These are phyloP conservation scores for Fusarium sp. DNA, from an alignment of 2,329 filamentous ascomycete species.

Conservation along the genomic window DNA sequence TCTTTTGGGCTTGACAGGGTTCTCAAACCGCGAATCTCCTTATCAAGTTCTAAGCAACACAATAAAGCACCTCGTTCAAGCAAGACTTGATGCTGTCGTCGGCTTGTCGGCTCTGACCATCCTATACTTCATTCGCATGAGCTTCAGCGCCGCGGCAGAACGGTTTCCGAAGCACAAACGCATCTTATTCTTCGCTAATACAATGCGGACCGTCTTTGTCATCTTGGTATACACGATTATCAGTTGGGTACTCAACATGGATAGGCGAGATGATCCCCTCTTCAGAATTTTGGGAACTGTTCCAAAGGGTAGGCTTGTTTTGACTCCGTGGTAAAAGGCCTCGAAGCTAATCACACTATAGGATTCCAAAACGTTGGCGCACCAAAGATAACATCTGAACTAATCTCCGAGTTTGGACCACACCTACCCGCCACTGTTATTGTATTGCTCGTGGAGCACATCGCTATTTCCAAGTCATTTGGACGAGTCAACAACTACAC, in stretches of 20 bases:
- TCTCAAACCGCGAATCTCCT: slow-evolving; percentile 81
- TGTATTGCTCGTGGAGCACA: slow-evolving; percentile 96
- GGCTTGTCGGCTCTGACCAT: slow-evolving; percentile 84
- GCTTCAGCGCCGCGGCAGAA: slow-evolving; percentile 74
- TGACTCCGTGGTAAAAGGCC: neutral
- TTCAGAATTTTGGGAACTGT: slow-evolving; percentile 83
- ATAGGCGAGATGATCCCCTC: slow-evolving; percentile 70
- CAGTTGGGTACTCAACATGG: slow-evolving; percentile 84
- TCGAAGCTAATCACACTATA: slow-evolving; percentile 23
- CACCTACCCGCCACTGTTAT: slow-evolving; percentile 89
- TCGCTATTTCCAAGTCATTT: slow-evolving; percentile 97
- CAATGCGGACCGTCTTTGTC: slow-evolving; percentile 89
- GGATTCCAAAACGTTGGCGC: slow-evolving; percentile 85
- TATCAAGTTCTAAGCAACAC: slow-evolving; percentile 88
- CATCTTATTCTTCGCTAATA: slow-evolving; percentile 89
- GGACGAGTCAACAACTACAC: slow-evolving; percentile 96
- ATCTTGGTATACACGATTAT: slow-evolving; percentile 93
- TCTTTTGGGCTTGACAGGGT: slow-evolving; percentile 81
- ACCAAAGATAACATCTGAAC: slow-evolving; percentile 73
- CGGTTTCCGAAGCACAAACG: slow-evolving; percentile 77
- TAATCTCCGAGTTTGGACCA: slow-evolving; percentile 76
- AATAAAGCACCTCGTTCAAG: slow-evolving; percentile 75
- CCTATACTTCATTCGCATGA: slow-evolving; percentile 80
- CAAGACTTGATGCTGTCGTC: slow-evolving; percentile 85
- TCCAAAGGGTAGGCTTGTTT: slow-evolving; percentile 69